A percentile compares a stretch with the other conserved stretches of the same genome.
These are phyloP conservation scores for Venturia pyrina DNA, from an alignment of 2,329 filamentous ascomycete genomes.

Conservation along the genomic window DNA sequence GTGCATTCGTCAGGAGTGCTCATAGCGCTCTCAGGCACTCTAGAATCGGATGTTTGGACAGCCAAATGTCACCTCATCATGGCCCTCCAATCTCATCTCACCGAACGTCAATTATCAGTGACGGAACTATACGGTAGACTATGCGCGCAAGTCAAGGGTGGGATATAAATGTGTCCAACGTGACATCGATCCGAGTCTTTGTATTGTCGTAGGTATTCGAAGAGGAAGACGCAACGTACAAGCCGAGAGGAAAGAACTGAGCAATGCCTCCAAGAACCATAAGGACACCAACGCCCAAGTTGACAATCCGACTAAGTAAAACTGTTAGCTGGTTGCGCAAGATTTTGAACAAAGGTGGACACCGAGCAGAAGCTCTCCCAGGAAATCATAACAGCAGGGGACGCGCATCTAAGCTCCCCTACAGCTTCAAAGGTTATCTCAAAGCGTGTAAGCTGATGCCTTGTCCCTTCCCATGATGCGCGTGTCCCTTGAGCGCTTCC, in stretches of 20 bases:
- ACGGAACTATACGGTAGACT: not conserved
- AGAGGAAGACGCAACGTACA: slow-evolving; percentile 21
- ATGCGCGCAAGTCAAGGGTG: not conserved
- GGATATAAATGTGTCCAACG: not conserved
- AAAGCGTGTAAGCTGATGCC: not conserved
- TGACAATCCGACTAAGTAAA: slow-evolving; percentile 71
- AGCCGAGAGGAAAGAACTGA: slow-evolving; percentile 51
- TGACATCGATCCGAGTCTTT: not conserved
- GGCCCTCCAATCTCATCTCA: not conserved
- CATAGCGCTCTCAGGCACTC: not conserved
- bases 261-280: slow-evolving; percentile 78
- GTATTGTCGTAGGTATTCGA: not conserved
- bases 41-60: not conserved
- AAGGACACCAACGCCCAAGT: slow-evolving; percentile 76
- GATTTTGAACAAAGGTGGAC: not conserved
- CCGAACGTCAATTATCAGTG: not conserved
- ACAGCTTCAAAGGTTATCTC: not conserved
- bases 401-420: not conserved
- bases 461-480: not conserved
- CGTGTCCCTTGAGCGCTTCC: not conserved
- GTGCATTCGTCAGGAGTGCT: not conserved
- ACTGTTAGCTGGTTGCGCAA: not conserved
- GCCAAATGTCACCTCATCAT: not conserved
- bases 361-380: not conserved
- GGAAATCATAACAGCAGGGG: too few species aligned